Percentiles rank a stretch among this genome's conserved stretches.
phyloP scores from a whole-genome alignment of 1,139 yeast species.

The Yamadazyma trypodendri region DNA sequence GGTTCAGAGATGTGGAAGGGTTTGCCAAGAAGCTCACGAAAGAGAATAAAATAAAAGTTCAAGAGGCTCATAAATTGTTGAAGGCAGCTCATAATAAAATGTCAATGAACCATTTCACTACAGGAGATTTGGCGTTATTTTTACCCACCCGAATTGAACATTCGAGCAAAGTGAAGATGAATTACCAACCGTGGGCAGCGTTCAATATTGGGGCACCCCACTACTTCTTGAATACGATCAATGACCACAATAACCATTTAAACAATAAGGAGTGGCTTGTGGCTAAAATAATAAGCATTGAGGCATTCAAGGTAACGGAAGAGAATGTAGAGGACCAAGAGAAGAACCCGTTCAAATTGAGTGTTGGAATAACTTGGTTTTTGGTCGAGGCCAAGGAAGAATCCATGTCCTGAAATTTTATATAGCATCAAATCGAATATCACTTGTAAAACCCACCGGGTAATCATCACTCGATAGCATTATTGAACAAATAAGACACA shows the following conservation, averaged over 20 bases:
- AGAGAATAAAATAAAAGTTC: conserved; percentile 59
- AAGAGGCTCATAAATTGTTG: conserved; percentile 37
- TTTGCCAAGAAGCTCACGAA: conserved; percentile 82
- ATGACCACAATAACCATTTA: conserved; percentile 17
- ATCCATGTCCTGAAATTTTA: not conserved
- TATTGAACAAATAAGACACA: conserved; percentile 83
- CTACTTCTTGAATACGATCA: conserved; percentile 52
- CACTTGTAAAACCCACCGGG: not conserved
- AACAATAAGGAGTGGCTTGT: conserved; percentile 67
- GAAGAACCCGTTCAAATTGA: conserved; percentile 49
- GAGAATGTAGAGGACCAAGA: conserved; percentile 27
- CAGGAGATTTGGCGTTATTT: conserved; percentile 77
- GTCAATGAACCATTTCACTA: conserved; percentile 62
- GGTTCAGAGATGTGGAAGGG: conserved; percentile 90
- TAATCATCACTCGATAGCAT: conserved; percentile 31
- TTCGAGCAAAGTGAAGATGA: conserved; percentile 18
- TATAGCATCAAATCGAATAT: not conserved
- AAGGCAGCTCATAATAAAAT: conserved; percentile 50
- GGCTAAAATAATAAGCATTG: conserved; percentile 55
- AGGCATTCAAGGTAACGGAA: conserved; percentile 43
- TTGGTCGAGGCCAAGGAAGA: conserved; percentile 45
- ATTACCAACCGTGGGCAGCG: conserved; percentile 75
- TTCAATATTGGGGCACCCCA: conserved; percentile 82
- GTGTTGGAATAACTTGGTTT: conserved; percentile 51
- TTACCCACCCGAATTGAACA: conserved; percentile 67